Evolutionary conservation across 2,329 filamentous ascomycete species (phyloP).

Genomic region (Penicillium corylophilum): DNA sequence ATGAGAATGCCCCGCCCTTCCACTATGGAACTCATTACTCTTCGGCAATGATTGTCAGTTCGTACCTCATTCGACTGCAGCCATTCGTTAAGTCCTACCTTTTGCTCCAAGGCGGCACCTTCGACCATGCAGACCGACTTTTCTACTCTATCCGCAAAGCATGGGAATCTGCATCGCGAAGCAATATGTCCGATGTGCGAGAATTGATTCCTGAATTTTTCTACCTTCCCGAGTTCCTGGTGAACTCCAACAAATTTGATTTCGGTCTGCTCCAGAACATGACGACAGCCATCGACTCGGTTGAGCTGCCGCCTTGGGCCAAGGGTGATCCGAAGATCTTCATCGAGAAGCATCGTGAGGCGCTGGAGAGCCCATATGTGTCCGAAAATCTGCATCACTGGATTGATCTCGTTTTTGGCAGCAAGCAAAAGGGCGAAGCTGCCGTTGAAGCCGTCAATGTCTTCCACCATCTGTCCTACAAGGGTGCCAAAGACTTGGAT

Average conservation of each 20-base stretch:
- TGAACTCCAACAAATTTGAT: constrained; percentile 92
- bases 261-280: constrained; percentile 85
- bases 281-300: constrained; percentile 76
- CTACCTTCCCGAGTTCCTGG: constrained; percentile 89
- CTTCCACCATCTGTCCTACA: constrained; percentile 93
- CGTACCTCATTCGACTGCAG: constrained; percentile 89
- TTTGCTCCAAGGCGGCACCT: constrained; percentile 88
- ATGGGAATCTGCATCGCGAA: constrained; percentile 84
- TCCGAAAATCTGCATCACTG: constrained; percentile 86
- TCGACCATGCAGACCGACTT: constrained; percentile 91
- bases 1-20: constrained; percentile 72
- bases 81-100: constrained; percentile 97
- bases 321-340: constrained; percentile 96
- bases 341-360: constrained; percentile 92
- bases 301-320: constrained; percentile 91
- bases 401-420: constrained; percentile 95
- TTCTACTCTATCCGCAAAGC: constrained; percentile 91
- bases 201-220: constrained; percentile 97
- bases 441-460: constrained; percentile 91
- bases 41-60: constrained; percentile 97
- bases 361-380: constrained; percentile 88
- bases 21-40: constrained; percentile 99
- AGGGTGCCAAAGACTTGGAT: constrained; percentile 89
- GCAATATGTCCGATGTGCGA: constrained; percentile 90
- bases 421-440: constrained; percentile 88